A percentile compares a stretch with the other conserved stretches of the same genome.
Evolutionary conservation across 2,329 filamentous ascomycete species (phyloP).

Genomic region (Cordyceps cateniannulata): DNA sequence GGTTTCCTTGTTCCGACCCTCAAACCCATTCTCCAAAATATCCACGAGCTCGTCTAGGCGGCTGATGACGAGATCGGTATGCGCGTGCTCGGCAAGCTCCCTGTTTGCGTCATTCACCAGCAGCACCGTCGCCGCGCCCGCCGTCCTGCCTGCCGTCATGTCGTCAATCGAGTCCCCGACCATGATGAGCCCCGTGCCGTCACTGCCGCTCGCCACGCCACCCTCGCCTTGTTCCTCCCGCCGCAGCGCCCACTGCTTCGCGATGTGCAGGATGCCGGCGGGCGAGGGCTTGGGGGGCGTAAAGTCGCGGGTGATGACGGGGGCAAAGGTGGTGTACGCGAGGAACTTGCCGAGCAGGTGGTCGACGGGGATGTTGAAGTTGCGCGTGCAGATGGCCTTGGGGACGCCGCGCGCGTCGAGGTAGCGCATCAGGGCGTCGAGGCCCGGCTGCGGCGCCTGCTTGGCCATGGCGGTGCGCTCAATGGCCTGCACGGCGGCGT

Average conservation of each 20-base stretch:
- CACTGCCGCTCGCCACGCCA: constrained; percentile 18
- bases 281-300: constrained; percentile 80
- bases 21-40: constrained; percentile 70
- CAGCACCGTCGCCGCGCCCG: constrained; percentile 86
- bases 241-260: constrained; percentile 61
- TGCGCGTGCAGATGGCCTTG: constrained; percentile 88
- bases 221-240: constrained; percentile 26
- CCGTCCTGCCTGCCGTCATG: constrained; percentile 77
- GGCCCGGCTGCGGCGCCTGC: constrained; percentile 77
- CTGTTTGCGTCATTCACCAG: constrained; percentile 76
- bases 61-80: constrained; percentile 69
- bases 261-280: constrained; percentile 82
- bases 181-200: constrained; percentile 51
- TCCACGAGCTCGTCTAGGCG: constrained; percentile 69
- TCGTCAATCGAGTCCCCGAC: constrained; percentile 84
- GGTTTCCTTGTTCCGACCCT: constrained; percentile 35
- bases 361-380: constrained; percentile 75
- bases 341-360: constrained; percentile 74
- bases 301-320: constrained; percentile 80
- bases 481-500: constrained; percentile 68
- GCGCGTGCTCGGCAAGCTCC: constrained; percentile 61
- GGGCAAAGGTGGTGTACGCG: constrained; percentile 58
- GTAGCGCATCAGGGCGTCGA: constrained; percentile 73
- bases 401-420: constrained; percentile 53
- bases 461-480: constrained; percentile 73